Base-by-base conservation (phyloP, 129 eudicot genomes). In the Erigeron canadensis region DNA sequence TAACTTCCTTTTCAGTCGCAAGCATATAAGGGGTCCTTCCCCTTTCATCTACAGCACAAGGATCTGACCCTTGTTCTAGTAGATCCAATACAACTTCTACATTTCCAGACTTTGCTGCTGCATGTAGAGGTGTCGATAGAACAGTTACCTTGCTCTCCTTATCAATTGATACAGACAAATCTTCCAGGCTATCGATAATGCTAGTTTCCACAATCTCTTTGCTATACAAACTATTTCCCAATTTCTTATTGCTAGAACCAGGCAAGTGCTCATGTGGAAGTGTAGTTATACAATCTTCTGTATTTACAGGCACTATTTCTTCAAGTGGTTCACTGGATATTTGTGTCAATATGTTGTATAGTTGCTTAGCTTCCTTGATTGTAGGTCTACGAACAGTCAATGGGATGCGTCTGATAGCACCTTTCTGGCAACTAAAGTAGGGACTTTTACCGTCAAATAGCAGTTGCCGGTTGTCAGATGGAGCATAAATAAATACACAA, bases 301-400 rank as follows among this genome's bases (percentile, higher is more conserved):
- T 78, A 40, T 34, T 61, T 11, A 55, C 28, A 63, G 71, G 73
- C 44, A 60, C 48, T 65, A 22, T 65, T 78, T 83, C 87, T 71
- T 81, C 86, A 55, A 77, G 72, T 9, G 76, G 76, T 78, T 87
- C 96, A 38, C 28, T 21, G 62, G 83, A 79, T 71, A 94, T 69
- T 81, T 89, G 95, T 64, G 87, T 81, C 81, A 94, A 42, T 50
- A 84, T 61, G 76, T 57, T 77, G 64, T 85, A 89, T 50, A 94
- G 50, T 67, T 96, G 77, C 21, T 70, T 80, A 57, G 98, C 92
- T 81, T 94, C 98, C 86, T 86, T 94, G 7, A 85, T 84, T 67
- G 98, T 94, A 9, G 98, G 98, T 72, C 98, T 84, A 48, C 93
- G 76, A 37, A 94, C 92, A 62, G 92, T 89, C 75, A 87, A 77